Evolutionary conservation across 164 flowering plant genomes (phyloP).

Genomic region (Echeveria elegans): DNA sequence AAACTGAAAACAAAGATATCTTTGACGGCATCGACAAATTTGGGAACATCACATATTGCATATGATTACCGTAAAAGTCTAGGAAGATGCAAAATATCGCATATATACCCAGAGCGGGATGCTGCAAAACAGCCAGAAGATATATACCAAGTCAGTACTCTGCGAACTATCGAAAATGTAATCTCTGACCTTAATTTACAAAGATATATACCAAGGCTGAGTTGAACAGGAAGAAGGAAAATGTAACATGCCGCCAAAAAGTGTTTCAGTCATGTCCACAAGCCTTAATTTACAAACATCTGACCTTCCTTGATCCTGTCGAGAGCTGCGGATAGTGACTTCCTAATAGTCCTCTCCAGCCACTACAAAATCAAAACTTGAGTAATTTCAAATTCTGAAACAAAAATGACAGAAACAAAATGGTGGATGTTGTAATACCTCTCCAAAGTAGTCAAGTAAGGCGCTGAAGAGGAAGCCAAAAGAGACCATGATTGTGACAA

Average conservation of each 20-base stretch:
- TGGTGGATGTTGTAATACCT: no score
- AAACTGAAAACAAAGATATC: not conserved
- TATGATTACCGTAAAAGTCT: slow-evolving; percentile 78
- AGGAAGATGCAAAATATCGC: slow-evolving; percentile 59
- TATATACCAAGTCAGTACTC: slow-evolving; percentile 1
- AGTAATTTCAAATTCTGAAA: not conserved
- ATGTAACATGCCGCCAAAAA: no score
- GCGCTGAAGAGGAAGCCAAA: slow-evolving; percentile 45
- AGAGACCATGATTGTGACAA: slow-evolving; percentile 48
- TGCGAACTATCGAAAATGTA: no score
- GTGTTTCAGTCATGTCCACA: no score
- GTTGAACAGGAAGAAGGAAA: no score
- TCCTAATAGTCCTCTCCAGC: slow-evolving; percentile 68
- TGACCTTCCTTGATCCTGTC: slow-evolving; percentile 80
- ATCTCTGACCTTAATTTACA: no score
- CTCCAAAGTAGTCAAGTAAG: slow-evolving; percentile 33
- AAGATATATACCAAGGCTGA: no score
- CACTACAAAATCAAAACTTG: no score
- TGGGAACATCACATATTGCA: no score
- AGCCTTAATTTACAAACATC: not conserved
- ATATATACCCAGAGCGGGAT: slow-evolving; percentile 78
- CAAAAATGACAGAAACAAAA: slow-evolving; percentile 13
- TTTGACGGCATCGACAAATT: no score
- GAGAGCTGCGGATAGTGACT: slow-evolving; percentile 63
- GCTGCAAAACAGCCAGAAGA: slow-evolving; percentile 40